phyloP scores from a whole-genome alignment of 345 rosid species.

The Orychophragmus violaceus region DNA sequence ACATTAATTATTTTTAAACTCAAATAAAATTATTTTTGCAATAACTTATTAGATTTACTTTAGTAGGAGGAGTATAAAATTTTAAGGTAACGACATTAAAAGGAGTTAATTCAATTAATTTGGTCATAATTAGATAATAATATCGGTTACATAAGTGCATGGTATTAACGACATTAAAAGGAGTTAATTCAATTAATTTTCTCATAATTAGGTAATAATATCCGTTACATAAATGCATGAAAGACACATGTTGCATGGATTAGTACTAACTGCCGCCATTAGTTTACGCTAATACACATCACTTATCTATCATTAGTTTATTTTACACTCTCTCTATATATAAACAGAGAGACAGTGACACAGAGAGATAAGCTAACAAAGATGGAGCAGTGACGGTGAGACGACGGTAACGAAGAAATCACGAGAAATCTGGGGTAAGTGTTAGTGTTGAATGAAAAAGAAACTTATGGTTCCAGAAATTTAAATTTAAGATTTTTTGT shows the following conservation, averaged over 20 bases:
- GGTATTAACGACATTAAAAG: too few species aligned
- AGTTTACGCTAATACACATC: background rate
- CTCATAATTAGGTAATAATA: background rate
- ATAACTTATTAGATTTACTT: background rate
- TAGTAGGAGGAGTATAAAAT: background rate
- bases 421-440: conserved; percentile 33
- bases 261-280: background rate
- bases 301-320: background rate
- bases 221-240: conserved; percentile 21
- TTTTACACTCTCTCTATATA: conserved; percentile 3
- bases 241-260: conserved; percentile 29
- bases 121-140: background rate
- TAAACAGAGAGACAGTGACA: conserved; percentile 20
- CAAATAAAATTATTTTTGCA: background rate
- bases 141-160: conserved; percentile 16
- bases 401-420: conserved; percentile 25
- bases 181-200: background rate
- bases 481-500: background rate
- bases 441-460: conserved; percentile 4
- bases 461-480: conserved; percentile 2
- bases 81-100: too few species aligned
- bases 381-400: conserved; percentile 28
- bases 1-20: background rate
- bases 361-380: conserved; percentile 20
- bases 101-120: background rate